Evolutionary conservation across 179 eudicot genomes (phyloP), one percentile per base, ranked within the genome.

Genomic region (Carnegiea gigantea): DNA sequence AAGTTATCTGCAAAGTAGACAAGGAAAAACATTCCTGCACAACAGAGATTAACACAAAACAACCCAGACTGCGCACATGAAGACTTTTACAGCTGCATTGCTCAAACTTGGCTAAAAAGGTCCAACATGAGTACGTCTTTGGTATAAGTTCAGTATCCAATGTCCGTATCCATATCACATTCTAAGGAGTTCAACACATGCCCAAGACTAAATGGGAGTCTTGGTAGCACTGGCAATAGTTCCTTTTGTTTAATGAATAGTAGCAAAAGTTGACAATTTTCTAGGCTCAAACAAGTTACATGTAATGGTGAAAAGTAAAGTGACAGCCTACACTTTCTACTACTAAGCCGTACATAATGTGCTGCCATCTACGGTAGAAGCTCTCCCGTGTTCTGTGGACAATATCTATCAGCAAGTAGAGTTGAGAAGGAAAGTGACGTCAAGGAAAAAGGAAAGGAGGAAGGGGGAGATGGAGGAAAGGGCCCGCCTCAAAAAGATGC

Each of bases 371-470:
- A 53, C 51, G 77, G 73, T 36, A 76, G 72, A 82, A 71, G 72
- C 81, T 75, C 62, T 82, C 62, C 86, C 93, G 89, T 89, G 86
- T 89, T 84, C 83, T 84, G 81, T 85, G 82, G 85, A 78, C 78
- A 76, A 59, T 51, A 77, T 77, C 81, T 77, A 78, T 76, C 28
- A 81, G 30, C 30, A 78, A 53, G 74, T 81, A 71, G 57, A 80
- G 77, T 67, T 53, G 21, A 76, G 73, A 78, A 67, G 67, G 67
- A 77, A 84, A 84, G 20, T 81, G 79, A 81, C 81, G 78, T 30
- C 10, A 70, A 70, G 11, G 44, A 70, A 70, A 33, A 33, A 28
- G 30, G 30, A 1, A 0, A 33, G n/a, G 44, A 33, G 40, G 40
- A 3, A 21, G 14, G 73, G 65, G 51, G 24, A 49, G 79, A 46